A percentile compares a stretch with the other conserved stretches of the same genome.
Conservation (phyloP, 768 basidiomycete species). For the Lyophyllum shimeji region DNA sequence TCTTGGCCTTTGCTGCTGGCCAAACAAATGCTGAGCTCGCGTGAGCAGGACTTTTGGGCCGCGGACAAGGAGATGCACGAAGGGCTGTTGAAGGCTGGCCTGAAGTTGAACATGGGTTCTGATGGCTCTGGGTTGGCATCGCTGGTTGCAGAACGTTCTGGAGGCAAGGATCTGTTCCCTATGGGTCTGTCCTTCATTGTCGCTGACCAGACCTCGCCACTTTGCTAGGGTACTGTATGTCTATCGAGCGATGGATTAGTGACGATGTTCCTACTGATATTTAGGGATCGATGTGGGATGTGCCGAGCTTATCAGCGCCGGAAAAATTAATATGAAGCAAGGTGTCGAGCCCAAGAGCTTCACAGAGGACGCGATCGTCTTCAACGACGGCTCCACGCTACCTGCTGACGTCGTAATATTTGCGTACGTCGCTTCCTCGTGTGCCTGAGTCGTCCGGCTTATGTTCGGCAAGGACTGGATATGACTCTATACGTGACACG, state of each 20-base stretch:
- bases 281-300: conserved; percentile 46
- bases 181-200: not conserved
- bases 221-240: conserved; percentile 14
- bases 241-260: not conserved
- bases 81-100: conserved; percentile 32
- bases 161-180: conserved; percentile 25
- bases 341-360: conserved; percentile 41
- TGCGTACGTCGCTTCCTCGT: conserved; percentile 27
- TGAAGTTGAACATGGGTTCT: conserved; percentile 33
- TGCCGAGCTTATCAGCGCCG: conserved; percentile 49
- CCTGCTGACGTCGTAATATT: conserved; percentile 46
- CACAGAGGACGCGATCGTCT: conserved; percentile 31
- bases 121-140: conserved; percentile 30
- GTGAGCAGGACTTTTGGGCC: conserved; percentile 21
- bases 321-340: conserved; percentile 59
- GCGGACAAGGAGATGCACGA: conserved; percentile 33
- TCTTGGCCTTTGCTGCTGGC: conserved; percentile 24
- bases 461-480: conserved; percentile 21
- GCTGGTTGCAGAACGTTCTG: conserved; percentile 27
- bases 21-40: conserved; percentile 17
- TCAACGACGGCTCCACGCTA: conserved; percentile 37
- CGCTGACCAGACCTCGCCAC: not conserved
- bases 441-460: not conserved
- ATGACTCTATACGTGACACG: conserved; percentile 27
- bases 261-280: not conserved